Conservation (phyloP, 2,329 filamentous ascomycete species). For the Exophiala spinifera region DNA sequence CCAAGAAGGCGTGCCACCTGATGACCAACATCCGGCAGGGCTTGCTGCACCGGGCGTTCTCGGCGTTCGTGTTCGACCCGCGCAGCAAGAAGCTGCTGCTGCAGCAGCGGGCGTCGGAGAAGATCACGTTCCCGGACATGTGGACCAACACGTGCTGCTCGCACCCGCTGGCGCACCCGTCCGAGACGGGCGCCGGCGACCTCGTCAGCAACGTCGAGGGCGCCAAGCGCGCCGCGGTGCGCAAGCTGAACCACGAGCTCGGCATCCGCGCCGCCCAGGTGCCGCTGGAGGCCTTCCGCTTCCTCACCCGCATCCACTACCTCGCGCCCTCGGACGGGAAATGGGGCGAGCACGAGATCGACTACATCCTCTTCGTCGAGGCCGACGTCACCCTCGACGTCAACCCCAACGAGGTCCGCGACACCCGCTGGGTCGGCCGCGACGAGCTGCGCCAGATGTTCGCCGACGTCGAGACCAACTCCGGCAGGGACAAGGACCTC, state of each 20-base stretch:
- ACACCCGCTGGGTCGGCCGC: constrained; percentile 76
- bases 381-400: constrained; percentile 79
- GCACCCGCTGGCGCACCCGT: constrained; percentile 85
- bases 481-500: constrained; percentile 71
- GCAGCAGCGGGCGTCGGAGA: constrained; percentile 91
- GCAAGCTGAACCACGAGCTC: constrained; percentile 91
- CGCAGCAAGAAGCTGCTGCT: constrained; percentile 86
- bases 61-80: constrained; percentile 89
- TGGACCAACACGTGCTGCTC: constrained; percentile 99
- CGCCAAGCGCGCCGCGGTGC: constrained; percentile 85
- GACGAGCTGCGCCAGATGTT: constrained; percentile 84
- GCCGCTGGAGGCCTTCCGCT: constrained; percentile 84
- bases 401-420: constrained; percentile 86
- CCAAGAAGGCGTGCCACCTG: constrained; percentile 97
- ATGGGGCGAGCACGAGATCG: constrained; percentile 99
- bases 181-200: constrained; percentile 76
- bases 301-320: constrained; percentile 96
- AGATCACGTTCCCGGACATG: constrained; percentile 98
- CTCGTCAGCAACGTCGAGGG: constrained; percentile 77
- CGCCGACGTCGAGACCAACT: constrained; percentile 67
- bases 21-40: constrained; percentile 99
- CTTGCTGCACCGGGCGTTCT: constrained; percentile 94
- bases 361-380: constrained; percentile 98
- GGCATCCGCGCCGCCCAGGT: constrained; percentile 88
- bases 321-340: constrained; percentile 94